Evolutionary conservation across 176 grass and related monocot species (phyloP), one percentile per base, ranked within the genome.

Genomic region (Juncus effusus): DNA sequence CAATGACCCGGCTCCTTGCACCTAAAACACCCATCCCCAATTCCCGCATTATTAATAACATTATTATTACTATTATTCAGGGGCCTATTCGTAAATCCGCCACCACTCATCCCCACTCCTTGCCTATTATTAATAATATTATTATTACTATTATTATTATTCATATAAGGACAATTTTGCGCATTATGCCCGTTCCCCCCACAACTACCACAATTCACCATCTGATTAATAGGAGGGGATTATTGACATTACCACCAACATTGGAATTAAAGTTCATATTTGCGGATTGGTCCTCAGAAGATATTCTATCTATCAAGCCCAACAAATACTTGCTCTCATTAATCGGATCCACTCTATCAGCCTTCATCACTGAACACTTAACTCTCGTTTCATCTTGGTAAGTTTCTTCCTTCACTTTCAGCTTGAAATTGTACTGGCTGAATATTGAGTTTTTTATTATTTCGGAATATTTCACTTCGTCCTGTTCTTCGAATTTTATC

Each of bases 391-490:
- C 94, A 54, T 99, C 94, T 2, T 76, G 77, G 60, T 69, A 93
- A 5, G 51, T 86, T 67, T 99, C 94, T 66, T 93, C 85, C 55
- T 74, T 76, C 15, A 99, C 81, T 84, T 81, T 89, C 57, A 99
- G 16, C 64, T 89, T 99, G 73, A 99, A 82, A 10, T 93, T 42
- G 77, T 77, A 93, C 74, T 76, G 75, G 70, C 86, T 63, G 63
- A 68, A 99, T 11, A 63, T 64, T 13, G 75, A 40, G 6, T 45
- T 73, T 10, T 80, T 68, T 53, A 99, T 86, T 56, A 89, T 81
- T 42, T 78, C 83, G 7, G 83, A 52, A 28, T 89, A 99, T 82
- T 51, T 74, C 6, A 16, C 65, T 10, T 62, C 56, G 77, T 89
- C 85, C 76, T 82, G 81, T 28, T 81, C 75, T 54, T 76, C 85